Percentiles rank a stretch among this genome's conserved stretches.
These are phyloP conservation scores for Zalaria obscura DNA, from an alignment of 2,329 filamentous ascomycete genomes.

Conservation along the genomic window DNA sequence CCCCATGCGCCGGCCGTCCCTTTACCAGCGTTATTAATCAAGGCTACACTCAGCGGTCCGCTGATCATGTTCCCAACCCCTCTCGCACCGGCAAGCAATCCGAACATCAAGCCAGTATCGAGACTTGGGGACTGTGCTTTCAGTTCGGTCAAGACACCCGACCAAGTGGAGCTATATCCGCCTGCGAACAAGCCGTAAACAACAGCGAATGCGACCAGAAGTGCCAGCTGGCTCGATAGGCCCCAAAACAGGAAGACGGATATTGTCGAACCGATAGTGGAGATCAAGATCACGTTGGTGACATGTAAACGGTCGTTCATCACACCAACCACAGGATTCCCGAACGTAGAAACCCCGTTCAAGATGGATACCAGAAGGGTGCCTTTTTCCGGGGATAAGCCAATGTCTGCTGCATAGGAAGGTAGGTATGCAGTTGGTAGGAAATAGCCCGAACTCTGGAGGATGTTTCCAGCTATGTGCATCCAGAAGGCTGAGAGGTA, in stretches of 20 bases:
- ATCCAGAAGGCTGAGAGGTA: slow-evolving; percentile 22
- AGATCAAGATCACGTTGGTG: slow-evolving; percentile 22
- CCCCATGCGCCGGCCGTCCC: too few species aligned
- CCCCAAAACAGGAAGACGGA: slow-evolving; percentile 31
- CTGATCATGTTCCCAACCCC: slow-evolving; percentile 38
- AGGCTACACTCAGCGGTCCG: slow-evolving; percentile 24
- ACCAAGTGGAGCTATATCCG: slow-evolving; percentile 22
- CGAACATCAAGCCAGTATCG: slow-evolving; percentile 35
- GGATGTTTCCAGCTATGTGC: slow-evolving; percentile 26
- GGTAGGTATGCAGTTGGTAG: slow-evolving; percentile 29
- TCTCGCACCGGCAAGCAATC: slow-evolving; percentile 32
- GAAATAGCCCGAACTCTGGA: slow-evolving; percentile 29
- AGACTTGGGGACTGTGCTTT: slow-evolving; percentile 9
- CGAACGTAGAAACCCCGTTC: slow-evolving; percentile 24
- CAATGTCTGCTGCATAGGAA: slow-evolving; percentile 22
- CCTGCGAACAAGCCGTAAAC: slow-evolving; percentile 29
- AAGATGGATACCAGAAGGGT: slow-evolving; percentile 24
- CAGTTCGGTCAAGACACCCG: slow-evolving; percentile 11
- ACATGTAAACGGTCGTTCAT: slow-evolving; percentile 26
- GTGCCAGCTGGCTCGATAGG: slow-evolving; percentile 25
- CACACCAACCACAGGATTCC: slow-evolving; percentile 22
- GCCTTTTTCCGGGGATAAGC: slow-evolving; percentile 19
- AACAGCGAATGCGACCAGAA: slow-evolving; percentile 27
- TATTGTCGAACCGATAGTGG: slow-evolving; percentile 19
- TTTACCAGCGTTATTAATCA: background rate